A percentile compares a stretch with the other conserved stretches of the same genome.
phyloP scores from a whole-genome alignment of 2,329 filamentous ascomycete genomes.

The Aspergillus cejpii region DNA sequence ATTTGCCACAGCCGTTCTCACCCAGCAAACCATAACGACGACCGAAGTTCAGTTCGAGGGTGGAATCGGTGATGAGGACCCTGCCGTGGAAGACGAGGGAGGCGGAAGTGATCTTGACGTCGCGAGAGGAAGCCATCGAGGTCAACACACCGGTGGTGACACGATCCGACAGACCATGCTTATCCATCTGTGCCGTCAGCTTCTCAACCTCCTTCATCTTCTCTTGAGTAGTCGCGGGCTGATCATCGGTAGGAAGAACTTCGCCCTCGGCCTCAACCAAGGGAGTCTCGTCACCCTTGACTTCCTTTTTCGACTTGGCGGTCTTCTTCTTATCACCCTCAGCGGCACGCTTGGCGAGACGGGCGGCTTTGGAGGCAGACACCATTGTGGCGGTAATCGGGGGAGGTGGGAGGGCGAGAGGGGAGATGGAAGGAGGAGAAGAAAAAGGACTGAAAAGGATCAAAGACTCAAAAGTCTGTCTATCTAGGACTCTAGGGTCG shows the following conservation, averaged over 20 bases:
- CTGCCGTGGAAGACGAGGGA: slow-evolving; percentile 97
- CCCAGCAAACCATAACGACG: slow-evolving; percentile 91
- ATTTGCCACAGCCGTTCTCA: slow-evolving; percentile 99
- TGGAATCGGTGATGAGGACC: slow-evolving; percentile 90
- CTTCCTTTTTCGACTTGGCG: slow-evolving; percentile 54
- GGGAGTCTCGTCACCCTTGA: slow-evolving; percentile 55
- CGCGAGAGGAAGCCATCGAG: slow-evolving; percentile 75
- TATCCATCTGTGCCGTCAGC: slow-evolving; percentile 87
- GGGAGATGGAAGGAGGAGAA: slow-evolving; percentile 11
- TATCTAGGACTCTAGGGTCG: slow-evolving; percentile 6
- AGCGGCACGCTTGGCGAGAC: slow-evolving; percentile 59
- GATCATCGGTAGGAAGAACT: slow-evolving; percentile 50
- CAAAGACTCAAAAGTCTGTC: slow-evolving; percentile 23
- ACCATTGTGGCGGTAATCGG: slow-evolving; percentile 47
- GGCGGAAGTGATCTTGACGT: slow-evolving; percentile 93
- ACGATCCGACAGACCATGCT: slow-evolving; percentile 91
- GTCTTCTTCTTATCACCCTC: slow-evolving; percentile 68
- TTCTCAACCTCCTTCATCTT: slow-evolving; percentile 79
- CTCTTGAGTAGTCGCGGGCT: slow-evolving; percentile 62
- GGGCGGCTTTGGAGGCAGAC: slow-evolving; percentile 62
- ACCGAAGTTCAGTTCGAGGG: slow-evolving; percentile 84
- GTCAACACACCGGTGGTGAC: slow-evolving; percentile 95
- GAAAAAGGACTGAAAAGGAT: too few relatives aligned
- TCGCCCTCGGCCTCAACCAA: slow-evolving; percentile 59
- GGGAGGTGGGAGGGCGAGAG: slow-evolving; percentile 9